phyloP scores from a whole-genome alignment of 495 filamentous ascomycete genomes.

The Aspergillus indologenus region DNA sequence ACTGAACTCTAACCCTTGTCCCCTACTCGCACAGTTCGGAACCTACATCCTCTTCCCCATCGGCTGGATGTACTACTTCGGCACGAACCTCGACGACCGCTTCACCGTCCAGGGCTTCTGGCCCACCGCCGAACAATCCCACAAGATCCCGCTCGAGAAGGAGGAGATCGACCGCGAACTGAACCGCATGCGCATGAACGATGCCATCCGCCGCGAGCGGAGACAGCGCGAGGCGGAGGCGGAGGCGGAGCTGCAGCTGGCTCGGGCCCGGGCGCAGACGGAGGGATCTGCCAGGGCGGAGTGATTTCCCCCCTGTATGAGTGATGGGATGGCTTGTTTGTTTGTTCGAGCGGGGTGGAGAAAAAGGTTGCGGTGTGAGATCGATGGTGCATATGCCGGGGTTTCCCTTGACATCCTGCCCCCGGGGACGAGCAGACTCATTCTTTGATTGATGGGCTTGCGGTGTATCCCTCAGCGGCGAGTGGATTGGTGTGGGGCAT shows the following conservation, averaged over 20 bases:
- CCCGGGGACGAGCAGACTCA: too few species aligned
- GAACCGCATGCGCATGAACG: conserved; percentile 59
- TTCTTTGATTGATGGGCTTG: too few species aligned
- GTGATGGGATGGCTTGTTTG: too few species aligned
- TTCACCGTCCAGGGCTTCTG: conserved; percentile 91
- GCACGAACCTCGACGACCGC: conserved; percentile 90
- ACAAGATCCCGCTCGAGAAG: conserved; percentile 82
- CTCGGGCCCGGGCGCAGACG: conserved; percentile 26
- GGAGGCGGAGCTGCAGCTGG: conserved; percentile 44
- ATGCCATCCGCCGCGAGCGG: conserved; percentile 43
- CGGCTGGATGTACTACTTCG: conserved; percentile 99
- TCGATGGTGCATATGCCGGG: too few species aligned
- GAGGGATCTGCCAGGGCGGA: conserved; percentile 25
- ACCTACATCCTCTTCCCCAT: conserved; percentile 99
- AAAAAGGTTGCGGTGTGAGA: too few species aligned
- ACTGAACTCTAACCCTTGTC: background rate
- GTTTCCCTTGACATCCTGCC: too few species aligned
- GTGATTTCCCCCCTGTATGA: conserved; percentile 13
- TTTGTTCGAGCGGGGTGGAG: too few species aligned
- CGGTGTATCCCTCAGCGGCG: too few species aligned
- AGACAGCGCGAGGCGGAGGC: conserved; percentile 57
- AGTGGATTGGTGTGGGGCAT: too few species aligned
- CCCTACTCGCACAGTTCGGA: too few species aligned
- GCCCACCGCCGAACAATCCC: conserved; percentile 80
- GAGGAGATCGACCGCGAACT: conserved; percentile 84